phyloP scores from a whole-genome alignment of 2,329 filamentous ascomycete species.

The Monosporascus sp. region DNA sequence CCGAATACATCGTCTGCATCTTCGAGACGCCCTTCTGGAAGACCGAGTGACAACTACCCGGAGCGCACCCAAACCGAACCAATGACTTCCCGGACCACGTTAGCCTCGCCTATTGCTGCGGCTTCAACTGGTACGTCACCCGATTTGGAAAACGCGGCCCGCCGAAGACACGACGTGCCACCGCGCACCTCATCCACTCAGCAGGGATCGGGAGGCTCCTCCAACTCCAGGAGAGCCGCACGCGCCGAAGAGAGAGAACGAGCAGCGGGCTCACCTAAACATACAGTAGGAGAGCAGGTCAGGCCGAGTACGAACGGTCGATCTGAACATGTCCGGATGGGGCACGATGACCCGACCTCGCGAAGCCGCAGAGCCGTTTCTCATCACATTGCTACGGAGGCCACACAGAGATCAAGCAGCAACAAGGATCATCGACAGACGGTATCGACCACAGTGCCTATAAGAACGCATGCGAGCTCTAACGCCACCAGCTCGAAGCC shows the following conservation, averaged over 20 bases:
- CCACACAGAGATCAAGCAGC: slow-evolving; percentile 32
- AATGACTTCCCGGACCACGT: slow-evolving; percentile 44
- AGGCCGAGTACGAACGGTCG: slow-evolving; percentile 31
- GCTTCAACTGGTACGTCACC: slow-evolving; percentile 28
- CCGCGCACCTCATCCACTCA: slow-evolving; percentile 77
- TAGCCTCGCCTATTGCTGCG: slow-evolving; percentile 36
- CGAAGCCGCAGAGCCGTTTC: slow-evolving; percentile 32
- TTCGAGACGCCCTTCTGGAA: slow-evolving; percentile 49
- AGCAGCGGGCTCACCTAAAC: slow-evolving; percentile 36
- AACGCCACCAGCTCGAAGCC: slow-evolving; percentile 49
- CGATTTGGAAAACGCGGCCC: slow-evolving; percentile 42
- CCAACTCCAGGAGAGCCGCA: slow-evolving; percentile 39
- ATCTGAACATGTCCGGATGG: slow-evolving; percentile 21
- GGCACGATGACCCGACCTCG: slow-evolving; percentile 32
- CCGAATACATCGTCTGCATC: slow-evolving; percentile 43
- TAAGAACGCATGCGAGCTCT: slow-evolving; percentile 36
- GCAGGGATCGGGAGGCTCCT: slow-evolving; percentile 32
- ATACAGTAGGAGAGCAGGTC: slow-evolving; percentile 31
- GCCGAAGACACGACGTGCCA: slow-evolving; percentile 61
- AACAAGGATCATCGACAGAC: slow-evolving; percentile 35
- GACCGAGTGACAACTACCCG: slow-evolving; percentile 43
- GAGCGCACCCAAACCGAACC: slow-evolving; percentile 30
- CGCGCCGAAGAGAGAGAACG: slow-evolving; percentile 42
- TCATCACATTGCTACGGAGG: slow-evolving; percentile 34
- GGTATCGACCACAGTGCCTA: slow-evolving; percentile 35